These are phyloP conservation scores for Amborella trichopoda DNA, from an alignment of 164 flowering plant genomes.

Conservation along the genomic window DNA sequence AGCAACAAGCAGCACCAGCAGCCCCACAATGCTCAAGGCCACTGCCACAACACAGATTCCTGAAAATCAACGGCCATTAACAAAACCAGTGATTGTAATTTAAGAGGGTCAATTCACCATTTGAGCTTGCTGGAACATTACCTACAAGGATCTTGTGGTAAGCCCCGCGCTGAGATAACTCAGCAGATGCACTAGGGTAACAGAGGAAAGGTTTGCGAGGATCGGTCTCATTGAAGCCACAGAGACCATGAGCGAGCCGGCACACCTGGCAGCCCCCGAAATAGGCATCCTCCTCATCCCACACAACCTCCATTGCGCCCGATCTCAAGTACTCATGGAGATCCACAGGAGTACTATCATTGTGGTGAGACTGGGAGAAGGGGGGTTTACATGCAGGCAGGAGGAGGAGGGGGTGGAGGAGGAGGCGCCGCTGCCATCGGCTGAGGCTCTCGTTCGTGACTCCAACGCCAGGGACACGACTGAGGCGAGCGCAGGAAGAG, in stretches of 20 bases:
- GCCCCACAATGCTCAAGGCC: no score
- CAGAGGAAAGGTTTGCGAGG: conserved; percentile 49
- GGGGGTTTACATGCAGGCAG: conserved; percentile 20
- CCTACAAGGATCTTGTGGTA: no score
- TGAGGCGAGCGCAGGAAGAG: conserved; percentile 53
- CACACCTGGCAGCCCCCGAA: conserved; percentile 39
- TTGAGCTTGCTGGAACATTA: no score
- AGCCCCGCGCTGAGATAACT: no score
- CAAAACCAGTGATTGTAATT: no score
- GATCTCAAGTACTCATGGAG: conserved; percentile 8
- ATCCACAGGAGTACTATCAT: neutral
- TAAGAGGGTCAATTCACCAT: no score
- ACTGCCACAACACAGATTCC: no score
- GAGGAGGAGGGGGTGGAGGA: conserved; percentile 26
- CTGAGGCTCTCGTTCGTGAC: conserved; percentile 14
- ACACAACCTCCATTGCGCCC: conserved; percentile 41
- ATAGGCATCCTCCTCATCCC: conserved; percentile 37
- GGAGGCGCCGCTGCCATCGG: conserved; percentile 38
- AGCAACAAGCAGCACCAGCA: no score
- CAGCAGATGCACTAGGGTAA: conserved; percentile 9
- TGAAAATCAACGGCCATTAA: no score
- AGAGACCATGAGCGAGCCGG: conserved; percentile 25
- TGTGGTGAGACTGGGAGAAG: neutral
- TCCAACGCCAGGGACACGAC: conserved; percentile 4
- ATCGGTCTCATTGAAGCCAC: conserved; percentile 63